Conservation (phyloP, 23 red algal genomes). For the Gracilaria gracilis region DNA sequence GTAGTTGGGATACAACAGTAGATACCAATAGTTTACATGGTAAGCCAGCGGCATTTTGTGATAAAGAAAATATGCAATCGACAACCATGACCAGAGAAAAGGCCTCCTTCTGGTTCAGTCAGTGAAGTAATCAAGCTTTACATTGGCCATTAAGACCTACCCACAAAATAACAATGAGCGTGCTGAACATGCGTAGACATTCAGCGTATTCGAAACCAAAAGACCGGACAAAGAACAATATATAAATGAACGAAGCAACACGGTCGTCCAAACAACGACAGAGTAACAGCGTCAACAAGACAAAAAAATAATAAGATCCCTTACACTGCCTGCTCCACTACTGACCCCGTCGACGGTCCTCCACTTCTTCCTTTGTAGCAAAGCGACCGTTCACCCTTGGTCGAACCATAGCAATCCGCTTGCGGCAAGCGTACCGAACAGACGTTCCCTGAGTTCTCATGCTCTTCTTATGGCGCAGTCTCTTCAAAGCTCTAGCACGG, state of each 20-base stretch:
- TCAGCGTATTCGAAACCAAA: constrained; percentile 18
- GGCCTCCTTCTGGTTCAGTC: constrained; percentile 13
- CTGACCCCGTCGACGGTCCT: constrained; percentile 43
- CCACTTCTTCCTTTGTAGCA: constrained; percentile 80
- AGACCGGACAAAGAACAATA: constrained; percentile 14
- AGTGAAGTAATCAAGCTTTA: constrained; percentile 53
- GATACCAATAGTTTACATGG: constrained; percentile 2
- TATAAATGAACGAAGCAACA: not conserved
- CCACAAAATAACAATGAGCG: constrained; percentile 44
- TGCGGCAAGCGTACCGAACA: constrained; percentile 77
- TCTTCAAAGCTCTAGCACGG: constrained; percentile 57
- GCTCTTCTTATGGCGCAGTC: constrained; percentile 67
- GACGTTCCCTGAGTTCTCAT: constrained; percentile 56
- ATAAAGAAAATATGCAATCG: not conserved
- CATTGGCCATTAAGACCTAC: constrained; percentile 16
- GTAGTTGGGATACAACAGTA: no score
- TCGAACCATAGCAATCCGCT: constrained; percentile 76
- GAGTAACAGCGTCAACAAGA: not conserved
- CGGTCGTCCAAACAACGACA: not conserved
- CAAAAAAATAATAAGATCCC: not conserved
- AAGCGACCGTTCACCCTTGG: constrained; percentile 82
- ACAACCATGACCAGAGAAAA: not conserved
- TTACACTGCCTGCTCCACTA: not conserved
- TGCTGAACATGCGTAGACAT: not conserved
- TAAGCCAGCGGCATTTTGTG: not conserved